Evolutionary conservation across 306 rosid species (phyloP).

Genomic region (Acmispon strigosus): DNA sequence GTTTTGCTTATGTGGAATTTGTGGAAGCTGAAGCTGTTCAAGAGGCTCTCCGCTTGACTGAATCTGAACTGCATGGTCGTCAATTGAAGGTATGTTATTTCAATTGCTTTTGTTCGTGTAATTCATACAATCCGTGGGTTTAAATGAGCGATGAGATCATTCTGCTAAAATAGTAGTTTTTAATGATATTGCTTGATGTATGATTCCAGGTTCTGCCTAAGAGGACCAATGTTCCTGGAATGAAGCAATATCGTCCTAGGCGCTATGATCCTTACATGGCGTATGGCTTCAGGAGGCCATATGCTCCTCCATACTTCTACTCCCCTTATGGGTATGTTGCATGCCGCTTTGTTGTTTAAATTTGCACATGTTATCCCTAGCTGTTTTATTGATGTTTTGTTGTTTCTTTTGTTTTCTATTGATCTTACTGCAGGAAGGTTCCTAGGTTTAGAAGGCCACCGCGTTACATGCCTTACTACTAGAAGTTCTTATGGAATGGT

Average conservation of each 20-base stretch:
- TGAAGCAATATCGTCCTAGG: slow-evolving; percentile 81
- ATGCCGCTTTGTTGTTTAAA: neutral
- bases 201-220: slow-evolving; percentile 72
- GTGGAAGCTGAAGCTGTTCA: slow-evolving; percentile 83
- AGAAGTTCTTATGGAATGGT: slow-evolving; percentile 24
- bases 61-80: slow-evolving; percentile 89
- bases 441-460: slow-evolving; percentile 74
- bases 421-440: slow-evolving; percentile 53
- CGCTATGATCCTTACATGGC: slow-evolving; percentile 73
- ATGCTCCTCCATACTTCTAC: slow-evolving; percentile 68
- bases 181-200: neutral
- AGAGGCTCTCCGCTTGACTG: slow-evolving; percentile 74
- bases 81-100: slow-evolving; percentile 64
- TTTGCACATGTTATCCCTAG: neutral
- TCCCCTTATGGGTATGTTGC: slow-evolving; percentile 77
- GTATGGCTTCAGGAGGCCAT: slow-evolving; percentile 74
- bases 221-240: slow-evolving; percentile 94
- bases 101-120: neutral
- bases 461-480: slow-evolving; percentile 80
- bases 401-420: neutral
- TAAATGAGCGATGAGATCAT: neutral
- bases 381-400: slow-evolving; percentile 2
- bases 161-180: neutral
- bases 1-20: slow-evolving; percentile 93
- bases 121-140: neutral